Evolutionary conservation across 257 asterid genomes (phyloP).

Genomic region (Rubia yunnanensis): DNA sequence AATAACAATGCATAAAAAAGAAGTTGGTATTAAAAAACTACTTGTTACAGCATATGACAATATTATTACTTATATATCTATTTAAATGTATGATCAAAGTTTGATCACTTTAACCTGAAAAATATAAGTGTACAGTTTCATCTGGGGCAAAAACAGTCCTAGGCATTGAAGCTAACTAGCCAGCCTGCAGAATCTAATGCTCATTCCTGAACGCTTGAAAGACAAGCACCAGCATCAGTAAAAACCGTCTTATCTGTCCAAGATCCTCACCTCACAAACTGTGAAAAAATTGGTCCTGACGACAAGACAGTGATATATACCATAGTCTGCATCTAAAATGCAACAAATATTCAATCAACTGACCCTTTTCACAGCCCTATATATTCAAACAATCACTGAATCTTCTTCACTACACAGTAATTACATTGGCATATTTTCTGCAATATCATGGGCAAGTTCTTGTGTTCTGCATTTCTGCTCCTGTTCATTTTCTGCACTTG

Average conservation of each 20-base stretch:
- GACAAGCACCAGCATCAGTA: not conserved
- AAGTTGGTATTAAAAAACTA: too few species aligned
- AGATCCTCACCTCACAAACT: not conserved
- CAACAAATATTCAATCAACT: not conserved
- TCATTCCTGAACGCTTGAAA: not conserved
- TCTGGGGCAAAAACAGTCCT: too few species aligned
- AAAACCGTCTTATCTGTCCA: not conserved
- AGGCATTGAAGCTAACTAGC: too few species aligned
- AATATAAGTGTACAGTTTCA: too few species aligned
- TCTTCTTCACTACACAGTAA: not conserved
- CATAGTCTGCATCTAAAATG: not conserved
- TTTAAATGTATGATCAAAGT: too few species aligned
- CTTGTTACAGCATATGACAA: too few species aligned
- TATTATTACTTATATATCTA: too few species aligned
- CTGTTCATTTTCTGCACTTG: not conserved
- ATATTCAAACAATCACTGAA: not conserved
- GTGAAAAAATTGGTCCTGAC: not conserved
- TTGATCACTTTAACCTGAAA: too few species aligned
- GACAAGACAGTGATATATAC: not conserved
- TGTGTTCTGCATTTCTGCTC: constrained; percentile 3
- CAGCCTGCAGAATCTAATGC: not conserved
- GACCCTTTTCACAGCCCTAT: not conserved
- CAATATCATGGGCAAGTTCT: not conserved
- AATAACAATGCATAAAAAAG: too few species aligned
- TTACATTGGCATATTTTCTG: not conserved